Evolutionary conservation across 2,329 filamentous ascomycete species (phyloP).

Genomic region (Metarhizium brunneum): DNA sequence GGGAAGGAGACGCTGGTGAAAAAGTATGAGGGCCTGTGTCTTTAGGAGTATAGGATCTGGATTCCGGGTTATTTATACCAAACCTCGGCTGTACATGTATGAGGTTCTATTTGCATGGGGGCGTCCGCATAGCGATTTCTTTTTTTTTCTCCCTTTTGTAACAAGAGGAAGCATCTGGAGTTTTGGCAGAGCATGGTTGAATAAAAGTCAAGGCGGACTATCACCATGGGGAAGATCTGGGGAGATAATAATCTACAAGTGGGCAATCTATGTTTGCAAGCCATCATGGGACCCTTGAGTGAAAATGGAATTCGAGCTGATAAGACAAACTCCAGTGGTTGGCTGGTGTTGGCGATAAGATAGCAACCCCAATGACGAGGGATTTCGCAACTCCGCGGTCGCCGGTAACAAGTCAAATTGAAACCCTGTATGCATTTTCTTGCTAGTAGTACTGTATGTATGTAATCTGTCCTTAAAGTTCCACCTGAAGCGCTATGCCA

Average conservation of each 20-base stretch:
- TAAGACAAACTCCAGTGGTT: background rate
- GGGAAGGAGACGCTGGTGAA: conserved; percentile 16
- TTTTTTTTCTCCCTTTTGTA: background rate
- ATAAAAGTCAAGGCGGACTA: background rate
- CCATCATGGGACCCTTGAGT: too few species aligned
- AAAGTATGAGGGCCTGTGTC: conserved; percentile 12
- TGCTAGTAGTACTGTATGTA: background rate
- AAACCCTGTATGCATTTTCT: background rate
- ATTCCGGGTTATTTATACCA: too few species aligned
- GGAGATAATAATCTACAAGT: too few species aligned
- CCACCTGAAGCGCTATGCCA: background rate
- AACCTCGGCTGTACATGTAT: background rate
- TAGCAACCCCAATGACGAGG: background rate
- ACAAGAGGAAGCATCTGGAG: background rate
- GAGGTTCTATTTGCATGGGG: background rate
- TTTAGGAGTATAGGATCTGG: background rate
- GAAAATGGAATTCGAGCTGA: background rate
- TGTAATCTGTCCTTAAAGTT: background rate
- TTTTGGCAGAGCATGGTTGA: background rate
- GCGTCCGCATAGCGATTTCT: background rate
- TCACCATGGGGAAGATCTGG: background rate
- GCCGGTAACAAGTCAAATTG: background rate
- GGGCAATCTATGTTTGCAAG: background rate
- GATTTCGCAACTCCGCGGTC: background rate
- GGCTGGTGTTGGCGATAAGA: background rate